Percentiles rank a stretch among this genome's conserved stretches.
Evolutionary conservation across 129 eudicot genomes (phyloP).

Genomic region (Pulicaria dysenterica): DNA sequence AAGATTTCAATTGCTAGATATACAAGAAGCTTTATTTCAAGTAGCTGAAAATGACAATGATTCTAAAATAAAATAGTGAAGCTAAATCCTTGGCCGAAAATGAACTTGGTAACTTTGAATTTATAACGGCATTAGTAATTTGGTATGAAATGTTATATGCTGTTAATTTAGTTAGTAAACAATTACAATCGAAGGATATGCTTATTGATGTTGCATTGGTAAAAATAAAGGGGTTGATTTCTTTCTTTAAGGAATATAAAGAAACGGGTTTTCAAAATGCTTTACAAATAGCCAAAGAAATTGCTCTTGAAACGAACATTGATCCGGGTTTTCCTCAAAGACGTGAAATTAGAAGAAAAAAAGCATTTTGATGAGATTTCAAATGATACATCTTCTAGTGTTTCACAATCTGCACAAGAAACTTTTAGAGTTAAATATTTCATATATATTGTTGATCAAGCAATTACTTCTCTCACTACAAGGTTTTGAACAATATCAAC

Average conservation of each 20-base stretch:
- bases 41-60: neutral
- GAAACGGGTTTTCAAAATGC: no score
- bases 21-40: conserved; percentile 30
- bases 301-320: no score
- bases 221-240: no score
- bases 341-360: no score
- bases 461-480: conserved; percentile 8
- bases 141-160: conserved; percentile 22
- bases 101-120: conserved; percentile 27
- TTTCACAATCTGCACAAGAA: no score
- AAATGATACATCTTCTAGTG: no score
- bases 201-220: conserved; percentile 1
- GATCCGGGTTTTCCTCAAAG: no score
- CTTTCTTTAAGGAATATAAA: no score
- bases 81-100: conserved; percentile 14
- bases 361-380: no score
- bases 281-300: no score
- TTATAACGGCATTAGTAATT: conserved; percentile 20
- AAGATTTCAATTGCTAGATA: neutral
- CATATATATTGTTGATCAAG: conserved; percentile 15
- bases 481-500: conserved; percentile 31
- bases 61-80: conserved; percentile 8
- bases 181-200: no score
- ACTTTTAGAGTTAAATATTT: no score
- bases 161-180: conserved; percentile 1